Conservation (phyloP, 2,329 filamentous ascomycete genomes). For the Pseudonectria foliicola region DNA sequence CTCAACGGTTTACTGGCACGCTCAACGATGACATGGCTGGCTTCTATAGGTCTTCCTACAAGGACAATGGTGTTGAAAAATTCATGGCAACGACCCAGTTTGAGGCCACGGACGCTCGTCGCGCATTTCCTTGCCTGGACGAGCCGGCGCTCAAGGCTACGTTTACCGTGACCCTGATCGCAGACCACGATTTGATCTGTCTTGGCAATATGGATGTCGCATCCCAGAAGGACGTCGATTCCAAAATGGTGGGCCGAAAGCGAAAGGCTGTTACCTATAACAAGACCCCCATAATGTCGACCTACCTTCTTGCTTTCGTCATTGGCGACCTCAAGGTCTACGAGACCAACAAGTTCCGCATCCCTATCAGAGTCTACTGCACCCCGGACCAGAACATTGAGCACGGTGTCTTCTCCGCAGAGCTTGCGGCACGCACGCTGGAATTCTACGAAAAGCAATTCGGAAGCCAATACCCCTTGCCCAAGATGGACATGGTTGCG, state of each 20-base stretch:
- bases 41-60: conserved; percentile 94
- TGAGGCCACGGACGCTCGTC: conserved; percentile 88
- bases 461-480: conserved; percentile 60
- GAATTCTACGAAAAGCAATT: conserved; percentile 96
- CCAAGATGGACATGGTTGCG: conserved; percentile 49
- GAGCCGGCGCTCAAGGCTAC: conserved; percentile 90
- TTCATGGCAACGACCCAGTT: conserved; percentile 90
- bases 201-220: conserved; percentile 96
- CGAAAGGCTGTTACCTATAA: conserved; percentile 90
- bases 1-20: conserved; percentile 60
- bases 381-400: conserved; percentile 85
- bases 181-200: conserved; percentile 85
- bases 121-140: conserved; percentile 94
- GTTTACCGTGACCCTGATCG: conserved; percentile 85
- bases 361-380: conserved; percentile 90
- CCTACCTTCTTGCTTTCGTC: conserved; percentile 90
- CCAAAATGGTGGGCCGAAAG: conserved; percentile 48
- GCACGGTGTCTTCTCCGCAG: conserved; percentile 82
- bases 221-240: conserved; percentile 65
- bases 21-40: conserved; percentile 96
- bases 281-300: conserved; percentile 89
- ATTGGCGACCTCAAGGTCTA: conserved; percentile 91
- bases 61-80: conserved; percentile 72
- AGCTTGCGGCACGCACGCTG: conserved; percentile 82
- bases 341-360: conserved; percentile 83